phyloP scores from a whole-genome alignment of 2,329 filamentous ascomycete species.

The Aureobasidium sp. region DNA sequence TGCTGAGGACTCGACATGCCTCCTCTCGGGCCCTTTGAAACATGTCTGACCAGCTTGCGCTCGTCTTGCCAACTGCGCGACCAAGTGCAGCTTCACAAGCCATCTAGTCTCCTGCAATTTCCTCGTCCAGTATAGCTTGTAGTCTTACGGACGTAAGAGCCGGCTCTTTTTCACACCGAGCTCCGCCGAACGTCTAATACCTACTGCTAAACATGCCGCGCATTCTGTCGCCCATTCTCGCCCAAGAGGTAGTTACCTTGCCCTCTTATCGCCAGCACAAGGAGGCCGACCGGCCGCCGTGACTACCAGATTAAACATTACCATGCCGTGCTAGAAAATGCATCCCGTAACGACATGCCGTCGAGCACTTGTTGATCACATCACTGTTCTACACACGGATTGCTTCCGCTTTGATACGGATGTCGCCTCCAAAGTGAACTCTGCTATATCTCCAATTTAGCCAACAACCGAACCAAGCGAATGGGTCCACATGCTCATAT shows the following conservation, averaged over 20 bases:
- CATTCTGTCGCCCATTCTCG: not conserved
- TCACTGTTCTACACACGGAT: not conserved
- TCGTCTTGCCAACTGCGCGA: not conserved
- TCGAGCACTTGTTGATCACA: not conserved
- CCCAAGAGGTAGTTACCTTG: not conserved
- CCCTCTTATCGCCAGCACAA: not conserved
- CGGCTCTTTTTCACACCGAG: not conserved
- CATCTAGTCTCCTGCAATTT: conserved; percentile 2
- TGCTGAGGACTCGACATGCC: not conserved
- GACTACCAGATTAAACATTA: not conserved
- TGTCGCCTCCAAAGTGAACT: not conserved
- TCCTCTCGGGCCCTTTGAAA: not conserved
- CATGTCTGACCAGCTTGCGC: not conserved
- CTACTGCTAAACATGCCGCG: conserved; percentile 2
- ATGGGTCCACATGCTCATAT: not conserved
- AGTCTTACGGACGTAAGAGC: not conserved
- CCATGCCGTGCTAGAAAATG: not conserved
- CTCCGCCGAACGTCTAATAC: not conserved
- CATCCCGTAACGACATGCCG: not conserved
- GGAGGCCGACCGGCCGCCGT: not conserved
- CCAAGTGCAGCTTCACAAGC: not conserved
- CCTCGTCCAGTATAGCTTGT: not conserved
- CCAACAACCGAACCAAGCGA: conserved; percentile 1
- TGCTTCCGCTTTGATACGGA: not conserved
- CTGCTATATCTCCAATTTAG: not conserved